A percentile compares a stretch with the other conserved stretches of the same genome.
Evolutionary conservation across 176 grass and related monocot genomes (phyloP).

Genomic region (Puya raimondii): DNA sequence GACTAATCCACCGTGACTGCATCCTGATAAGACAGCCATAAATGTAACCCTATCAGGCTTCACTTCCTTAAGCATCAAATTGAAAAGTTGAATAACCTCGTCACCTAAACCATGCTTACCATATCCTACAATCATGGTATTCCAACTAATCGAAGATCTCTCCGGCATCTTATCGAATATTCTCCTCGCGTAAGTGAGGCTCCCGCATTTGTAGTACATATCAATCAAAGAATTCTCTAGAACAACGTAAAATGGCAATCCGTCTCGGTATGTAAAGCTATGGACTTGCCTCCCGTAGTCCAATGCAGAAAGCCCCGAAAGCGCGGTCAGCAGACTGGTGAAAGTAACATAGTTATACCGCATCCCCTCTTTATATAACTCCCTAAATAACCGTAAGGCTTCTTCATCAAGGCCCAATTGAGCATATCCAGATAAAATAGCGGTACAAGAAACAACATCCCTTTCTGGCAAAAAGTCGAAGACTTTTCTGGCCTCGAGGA

Average conservation of each 20-base stretch:
- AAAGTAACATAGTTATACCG: slow-evolving; percentile 69
- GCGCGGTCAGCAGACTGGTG: slow-evolving; percentile 45
- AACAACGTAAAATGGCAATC: slow-evolving; percentile 47
- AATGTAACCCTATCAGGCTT: slow-evolving; percentile 56
- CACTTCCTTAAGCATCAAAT: slow-evolving; percentile 34
- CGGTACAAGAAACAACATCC: slow-evolving; percentile 56
- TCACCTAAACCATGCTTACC: slow-evolving; percentile 59
- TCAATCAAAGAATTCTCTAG: slow-evolving; percentile 71
- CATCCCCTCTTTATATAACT: slow-evolving; percentile 52
- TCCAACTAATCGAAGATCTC: slow-evolving; percentile 64
- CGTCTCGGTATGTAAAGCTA: slow-evolving; percentile 37
- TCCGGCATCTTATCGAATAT: slow-evolving; percentile 55
- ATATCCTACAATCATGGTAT: slow-evolving; percentile 60
- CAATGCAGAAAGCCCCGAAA: slow-evolving; percentile 53
- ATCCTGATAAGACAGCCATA: slow-evolving; percentile 52
- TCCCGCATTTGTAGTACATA: slow-evolving; percentile 75
- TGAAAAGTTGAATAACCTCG: slow-evolving; percentile 47
- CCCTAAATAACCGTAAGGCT: slow-evolving; percentile 53
- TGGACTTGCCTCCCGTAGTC: slow-evolving; percentile 75
- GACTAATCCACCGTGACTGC: slow-evolving; percentile 55
- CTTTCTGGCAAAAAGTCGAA: slow-evolving; percentile 56
- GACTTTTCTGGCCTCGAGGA: slow-evolving; percentile 50
- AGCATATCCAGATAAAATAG: slow-evolving; percentile 62
- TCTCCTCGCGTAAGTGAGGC: slow-evolving; percentile 47
- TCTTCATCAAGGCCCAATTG: slow-evolving; percentile 56